Evolutionary conservation across 345 rosid species (phyloP).

Genomic region (Hevea brasiliensis): DNA sequence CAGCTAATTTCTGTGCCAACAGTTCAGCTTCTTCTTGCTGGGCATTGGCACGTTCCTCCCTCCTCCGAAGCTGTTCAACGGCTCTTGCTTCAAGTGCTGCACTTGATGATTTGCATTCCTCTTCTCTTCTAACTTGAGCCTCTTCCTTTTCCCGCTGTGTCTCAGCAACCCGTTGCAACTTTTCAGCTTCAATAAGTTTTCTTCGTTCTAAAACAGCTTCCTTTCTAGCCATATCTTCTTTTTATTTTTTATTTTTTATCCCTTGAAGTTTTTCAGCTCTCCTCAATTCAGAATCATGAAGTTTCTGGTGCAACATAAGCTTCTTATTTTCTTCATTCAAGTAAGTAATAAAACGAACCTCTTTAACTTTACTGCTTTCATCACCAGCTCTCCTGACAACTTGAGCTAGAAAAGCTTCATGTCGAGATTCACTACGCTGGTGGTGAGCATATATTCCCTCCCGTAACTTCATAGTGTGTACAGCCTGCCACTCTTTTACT

Average conservation of each 20-base stretch:
- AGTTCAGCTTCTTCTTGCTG: conserved; percentile 89
- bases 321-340: conserved; percentile 79
- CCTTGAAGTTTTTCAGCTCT: conserved; percentile 76
- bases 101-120: conserved; percentile 77
- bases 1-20: conserved; percentile 72
- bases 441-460: conserved; percentile 81
- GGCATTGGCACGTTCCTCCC: conserved; percentile 73
- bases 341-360: conserved; percentile 79
- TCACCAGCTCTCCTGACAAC: conserved; percentile 85
- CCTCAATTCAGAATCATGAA: conserved; percentile 70
- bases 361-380: conserved; percentile 81
- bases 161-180: conserved; percentile 76
- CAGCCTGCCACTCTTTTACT: conserved; percentile 81
- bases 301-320: conserved; percentile 72
- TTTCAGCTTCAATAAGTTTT: conserved; percentile 77
- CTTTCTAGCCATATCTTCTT: conserved; percentile 74
- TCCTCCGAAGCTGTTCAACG: conserved; percentile 66
- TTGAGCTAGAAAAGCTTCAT: conserved; percentile 78
- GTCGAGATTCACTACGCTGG: conserved; percentile 70
- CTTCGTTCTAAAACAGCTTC: conserved; percentile 78
- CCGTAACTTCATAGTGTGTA: conserved; percentile 61
- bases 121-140: conserved; percentile 81
- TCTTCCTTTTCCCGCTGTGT: conserved; percentile 76
- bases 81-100: conserved; percentile 77
- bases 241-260: conserved; percentile 63